Conservation (phyloP, 768 basidiomycete genomes). For the Leccinum subgranulosum region DNA sequence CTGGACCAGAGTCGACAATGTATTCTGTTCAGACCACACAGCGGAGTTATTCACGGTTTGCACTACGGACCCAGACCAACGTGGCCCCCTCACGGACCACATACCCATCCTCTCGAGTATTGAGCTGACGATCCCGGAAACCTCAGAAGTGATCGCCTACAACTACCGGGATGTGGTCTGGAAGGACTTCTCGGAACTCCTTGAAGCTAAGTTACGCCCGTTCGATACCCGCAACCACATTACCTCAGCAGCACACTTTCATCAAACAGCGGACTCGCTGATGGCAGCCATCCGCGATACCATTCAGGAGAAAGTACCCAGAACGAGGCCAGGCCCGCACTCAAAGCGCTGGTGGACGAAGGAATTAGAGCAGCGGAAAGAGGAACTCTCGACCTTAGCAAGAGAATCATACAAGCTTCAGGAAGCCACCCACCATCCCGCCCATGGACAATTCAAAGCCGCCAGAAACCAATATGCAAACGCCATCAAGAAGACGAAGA, state of each 20-base stretch:
- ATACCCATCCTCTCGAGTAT: neutral
- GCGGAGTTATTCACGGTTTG: neutral
- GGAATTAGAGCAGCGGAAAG: neutral
- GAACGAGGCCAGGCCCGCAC: neutral
- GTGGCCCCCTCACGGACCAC: neutral
- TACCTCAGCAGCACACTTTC: too few species aligned
- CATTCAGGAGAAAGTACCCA: neutral
- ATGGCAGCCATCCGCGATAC: neutral
- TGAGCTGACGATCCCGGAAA: neutral
- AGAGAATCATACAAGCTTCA: neutral
- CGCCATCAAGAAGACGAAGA: neutral
- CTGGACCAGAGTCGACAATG: conserved; percentile 35
- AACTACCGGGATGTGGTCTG: neutral
- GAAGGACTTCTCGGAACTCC: neutral
- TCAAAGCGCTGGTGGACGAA: neutral
- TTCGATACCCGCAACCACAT: neutral
- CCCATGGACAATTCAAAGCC: neutral
- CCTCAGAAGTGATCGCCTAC: too few species aligned
- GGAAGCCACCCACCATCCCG: neutral
- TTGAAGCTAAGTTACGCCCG: neutral
- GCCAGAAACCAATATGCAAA: neutral
- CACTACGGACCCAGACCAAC: accelerated
- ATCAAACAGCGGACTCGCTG: neutral
- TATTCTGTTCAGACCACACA: conserved; percentile 20
- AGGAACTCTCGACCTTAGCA: neutral